Evolutionary conservation across 1,284 basidiomycete species (phyloP), one percentile per base, ranked within the genome.

Genomic region (Cutaneotrichosporon sp.): DNA sequence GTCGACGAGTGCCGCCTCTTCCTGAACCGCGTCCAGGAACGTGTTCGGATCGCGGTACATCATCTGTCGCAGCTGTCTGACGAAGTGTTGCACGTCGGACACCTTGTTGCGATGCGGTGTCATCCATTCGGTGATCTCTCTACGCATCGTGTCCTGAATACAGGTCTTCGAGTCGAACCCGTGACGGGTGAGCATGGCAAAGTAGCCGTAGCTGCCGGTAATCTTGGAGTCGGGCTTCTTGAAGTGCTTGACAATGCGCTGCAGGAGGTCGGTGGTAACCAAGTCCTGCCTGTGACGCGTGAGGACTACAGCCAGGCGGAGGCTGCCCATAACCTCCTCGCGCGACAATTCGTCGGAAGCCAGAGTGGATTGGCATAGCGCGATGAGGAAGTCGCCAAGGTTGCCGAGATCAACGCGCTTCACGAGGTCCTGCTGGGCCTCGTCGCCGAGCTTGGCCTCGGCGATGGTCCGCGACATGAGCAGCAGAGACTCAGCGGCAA

Each of bases 181-280:
- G 76, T 99, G 96, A 4, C 97, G 90, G 21, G 97, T 83, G 63
- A 98, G 89, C 73, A 91, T 90, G 22, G 89, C 87, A 56, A 93
- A 86, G 76, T 94, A 91, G 0, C 90, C 87, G 63, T 93, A 91
- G 69, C 89, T 90, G 32, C 89, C 88, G 52, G 49, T 62, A 59
- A 75, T 67, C 68, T 69, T 75, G 63, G 63, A 57, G 18, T 47
- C 51, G 0, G 87, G 84, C 8, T 82, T 77, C 66, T 69, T 66
- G 66, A 90, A 81, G 51, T 87, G 85, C 64, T 85, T 84, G 77
- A 94, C 87, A 18, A 95, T 82, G n/a, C 84, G 76, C 0, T 78
- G 69, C 11, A 94, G 79, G 0, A 90, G 89, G 52, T 87, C 86
- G 26, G 83, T 82, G 58, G 86, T 84, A 67, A 89, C 84, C 70